Evolutionary conservation across 495 filamentous ascomycete species (phyloP).

Genomic region (Geopyxis carbonaria): DNA sequence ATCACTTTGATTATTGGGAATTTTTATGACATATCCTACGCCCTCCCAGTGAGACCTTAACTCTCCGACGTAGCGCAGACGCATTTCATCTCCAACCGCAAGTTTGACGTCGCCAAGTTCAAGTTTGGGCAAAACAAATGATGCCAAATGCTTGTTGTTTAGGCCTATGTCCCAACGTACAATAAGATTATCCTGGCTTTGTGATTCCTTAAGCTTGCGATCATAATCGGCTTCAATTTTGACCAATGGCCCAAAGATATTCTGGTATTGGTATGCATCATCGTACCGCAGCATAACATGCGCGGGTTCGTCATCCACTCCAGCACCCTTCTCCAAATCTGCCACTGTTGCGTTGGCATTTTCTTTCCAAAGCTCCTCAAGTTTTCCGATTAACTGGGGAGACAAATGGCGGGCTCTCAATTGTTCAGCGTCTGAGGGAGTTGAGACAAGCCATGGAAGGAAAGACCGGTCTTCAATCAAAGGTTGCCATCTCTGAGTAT

Average conservation of each 20-base stretch:
- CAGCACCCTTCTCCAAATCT: slow-evolving; percentile 83
- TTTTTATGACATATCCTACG: slow-evolving; percentile 98
- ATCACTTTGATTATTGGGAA: slow-evolving; percentile 97
- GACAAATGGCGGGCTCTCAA: slow-evolving; percentile 85
- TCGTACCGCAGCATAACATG: slow-evolving; percentile 90
- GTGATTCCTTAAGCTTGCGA: slow-evolving; percentile 93
- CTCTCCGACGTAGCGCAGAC: slow-evolving; percentile 88
- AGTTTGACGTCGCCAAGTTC: slow-evolving; percentile 96
- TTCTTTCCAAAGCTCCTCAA: slow-evolving; percentile 99
- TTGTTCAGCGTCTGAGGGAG: slow-evolving; percentile 86
- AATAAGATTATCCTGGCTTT: slow-evolving; percentile 84
- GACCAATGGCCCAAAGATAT: slow-evolving; percentile 92
- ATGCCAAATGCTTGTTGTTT: slow-evolving; percentile 94
- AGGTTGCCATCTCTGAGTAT: slow-evolving; percentile 93
- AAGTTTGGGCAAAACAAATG: slow-evolving; percentile 90
- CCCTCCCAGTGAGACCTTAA: slow-evolving; percentile 91
- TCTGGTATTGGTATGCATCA: slow-evolving; percentile 97
- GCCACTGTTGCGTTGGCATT: slow-evolving; percentile 75
- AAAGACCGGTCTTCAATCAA: slow-evolving; percentile 96
- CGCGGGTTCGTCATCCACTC: slow-evolving; percentile 86
- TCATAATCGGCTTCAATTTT: slow-evolving; percentile 99
- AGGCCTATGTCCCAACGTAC: slow-evolving; percentile 93
- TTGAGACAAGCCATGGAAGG: slow-evolving; percentile 77
- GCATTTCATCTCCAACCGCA: slow-evolving; percentile 97
- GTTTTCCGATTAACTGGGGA: slow-evolving; percentile 86